Conservation (phyloP, 2,329 filamentous ascomycete genomes). For the Zymoseptoria crescenta region DNA sequence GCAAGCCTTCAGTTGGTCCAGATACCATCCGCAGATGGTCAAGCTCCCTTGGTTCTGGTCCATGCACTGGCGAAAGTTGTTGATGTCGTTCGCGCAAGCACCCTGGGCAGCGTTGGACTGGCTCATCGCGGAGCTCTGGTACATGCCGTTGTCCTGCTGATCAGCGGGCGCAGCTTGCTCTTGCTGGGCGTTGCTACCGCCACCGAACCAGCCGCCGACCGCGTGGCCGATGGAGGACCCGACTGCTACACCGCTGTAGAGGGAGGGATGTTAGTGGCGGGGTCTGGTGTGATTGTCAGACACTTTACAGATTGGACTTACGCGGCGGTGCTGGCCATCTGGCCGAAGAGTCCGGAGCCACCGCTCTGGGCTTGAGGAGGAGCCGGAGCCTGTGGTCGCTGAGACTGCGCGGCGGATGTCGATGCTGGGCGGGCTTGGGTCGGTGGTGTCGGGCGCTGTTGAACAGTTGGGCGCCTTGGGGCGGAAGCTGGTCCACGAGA, state of each 20-base stretch:
- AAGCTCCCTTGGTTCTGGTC: conserved; percentile 90
- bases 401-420: conserved; percentile 38
- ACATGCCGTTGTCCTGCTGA: conserved; percentile 28
- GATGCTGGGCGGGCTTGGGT: conserved; percentile 48
- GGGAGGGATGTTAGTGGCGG: conserved; percentile 20
- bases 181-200: conserved; percentile 50
- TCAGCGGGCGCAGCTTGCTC: conserved; percentile 8
- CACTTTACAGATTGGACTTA: conserved; percentile 47
- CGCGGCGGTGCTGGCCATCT: conserved; percentile 98
- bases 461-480: conserved; percentile 38
- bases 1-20: conserved; percentile 69
- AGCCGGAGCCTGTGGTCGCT: conserved; percentile 38
- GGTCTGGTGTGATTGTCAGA: neutral
- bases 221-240: conserved; percentile 93
- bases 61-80: conserved; percentile 90
- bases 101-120: conserved; percentile 31
- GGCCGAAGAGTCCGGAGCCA: conserved; percentile 81
- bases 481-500: conserved; percentile 38
- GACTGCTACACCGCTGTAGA: conserved; percentile 79
- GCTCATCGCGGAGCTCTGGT: conserved; percentile 27
- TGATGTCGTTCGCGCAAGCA: conserved; percentile 66
- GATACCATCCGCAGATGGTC: conserved; percentile 95
- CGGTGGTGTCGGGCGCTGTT: conserved; percentile 54
- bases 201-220: conserved; percentile 79
- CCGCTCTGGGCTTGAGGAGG: conserved; percentile 43